Percentiles rank a stretch among this genome's conserved stretches.
These are phyloP conservation scores for Clavispora asparagi DNA, from an alignment of 805 yeast species.

Conservation along the genomic window DNA sequence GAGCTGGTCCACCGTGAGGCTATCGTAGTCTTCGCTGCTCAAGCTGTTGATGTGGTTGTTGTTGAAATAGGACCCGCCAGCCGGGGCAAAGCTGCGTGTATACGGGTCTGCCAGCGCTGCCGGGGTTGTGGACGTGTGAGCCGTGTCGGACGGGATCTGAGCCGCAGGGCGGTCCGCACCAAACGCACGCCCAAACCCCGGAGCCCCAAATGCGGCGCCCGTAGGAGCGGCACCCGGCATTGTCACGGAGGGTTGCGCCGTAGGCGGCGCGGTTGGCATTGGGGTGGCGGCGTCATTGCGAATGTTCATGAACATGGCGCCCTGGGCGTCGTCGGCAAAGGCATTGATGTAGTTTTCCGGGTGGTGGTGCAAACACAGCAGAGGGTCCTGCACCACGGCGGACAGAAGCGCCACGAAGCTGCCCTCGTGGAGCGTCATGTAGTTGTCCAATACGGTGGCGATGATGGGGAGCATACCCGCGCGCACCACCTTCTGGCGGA, in stretches of 20 bases:
- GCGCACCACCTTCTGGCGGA: conserved; percentile 79
- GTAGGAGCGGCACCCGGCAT: neutral
- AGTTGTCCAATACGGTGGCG: conserved; percentile 89
- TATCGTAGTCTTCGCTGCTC: conserved; percentile 37
- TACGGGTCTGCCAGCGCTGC: neutral
- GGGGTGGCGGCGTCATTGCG: conserved; percentile 1
- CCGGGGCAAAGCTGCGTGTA: neutral
- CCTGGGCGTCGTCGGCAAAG: conserved; percentile 2
- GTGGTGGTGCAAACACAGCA: conserved; percentile 3
- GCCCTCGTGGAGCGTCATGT: conserved; percentile 43
- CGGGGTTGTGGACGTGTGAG: neutral
- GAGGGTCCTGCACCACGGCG: neutral
- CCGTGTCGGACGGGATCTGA: too few species aligned
- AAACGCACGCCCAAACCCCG: neutral
- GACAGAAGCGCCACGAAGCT: conserved; percentile 19
- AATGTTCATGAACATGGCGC: conserved; percentile 6
- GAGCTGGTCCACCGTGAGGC: conserved; percentile 30
- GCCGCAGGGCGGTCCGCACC: neutral
- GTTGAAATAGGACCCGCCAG: neutral
- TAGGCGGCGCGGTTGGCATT: neutral
- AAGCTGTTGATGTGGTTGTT: conserved; percentile 15
- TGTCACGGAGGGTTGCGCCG: neutral
- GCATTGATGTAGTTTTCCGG: conserved; percentile 4
- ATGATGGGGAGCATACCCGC: conserved; percentile 90
- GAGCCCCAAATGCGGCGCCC: neutral